Evolutionary conservation across 345 rosid species (phyloP).

Genomic region (Barbarea vulgaris): DNA sequence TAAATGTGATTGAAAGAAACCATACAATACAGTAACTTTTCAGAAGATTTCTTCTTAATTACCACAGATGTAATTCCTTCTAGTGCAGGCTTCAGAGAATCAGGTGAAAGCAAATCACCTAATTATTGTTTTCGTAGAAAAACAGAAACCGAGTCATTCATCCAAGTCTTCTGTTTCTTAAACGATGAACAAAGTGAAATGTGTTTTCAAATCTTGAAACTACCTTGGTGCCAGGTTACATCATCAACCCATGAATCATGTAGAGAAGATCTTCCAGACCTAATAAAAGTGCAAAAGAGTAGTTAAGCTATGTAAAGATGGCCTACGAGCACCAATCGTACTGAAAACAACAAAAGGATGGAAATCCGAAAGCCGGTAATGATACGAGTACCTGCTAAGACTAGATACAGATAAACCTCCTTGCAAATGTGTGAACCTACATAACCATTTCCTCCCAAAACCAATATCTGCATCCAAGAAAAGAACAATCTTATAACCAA

Average conservation of each 20-base stretch:
- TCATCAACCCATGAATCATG: constrained; percentile 56
- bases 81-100: constrained; percentile 53
- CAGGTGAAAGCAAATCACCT: constrained; percentile 64
- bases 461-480: constrained; percentile 36
- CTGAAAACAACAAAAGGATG: background rate
- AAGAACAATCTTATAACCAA: background rate
- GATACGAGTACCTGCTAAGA: constrained; percentile 39
- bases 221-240: constrained; percentile 65
- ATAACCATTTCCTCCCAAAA: constrained; percentile 47
- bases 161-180: background rate
- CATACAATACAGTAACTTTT: background rate
- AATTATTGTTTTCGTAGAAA: constrained; percentile 3
- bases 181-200: background rate
- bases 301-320: background rate
- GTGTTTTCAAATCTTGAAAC: background rate
- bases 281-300: constrained; percentile 19
- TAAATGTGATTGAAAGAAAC: background rate
- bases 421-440: constrained; percentile 45
- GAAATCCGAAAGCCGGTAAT: background rate
- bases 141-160: background rate
- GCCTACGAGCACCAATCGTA: background rate
- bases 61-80: constrained; percentile 65
- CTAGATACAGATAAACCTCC: constrained; percentile 46
- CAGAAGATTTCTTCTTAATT: constrained; percentile 19
- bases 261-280: constrained; percentile 63